Evolutionary conservation across 1,284 basidiomycete species (phyloP), one percentile per base, ranked within the genome.

Genomic region (Cutaneotrichosporon mucoides): DNA sequence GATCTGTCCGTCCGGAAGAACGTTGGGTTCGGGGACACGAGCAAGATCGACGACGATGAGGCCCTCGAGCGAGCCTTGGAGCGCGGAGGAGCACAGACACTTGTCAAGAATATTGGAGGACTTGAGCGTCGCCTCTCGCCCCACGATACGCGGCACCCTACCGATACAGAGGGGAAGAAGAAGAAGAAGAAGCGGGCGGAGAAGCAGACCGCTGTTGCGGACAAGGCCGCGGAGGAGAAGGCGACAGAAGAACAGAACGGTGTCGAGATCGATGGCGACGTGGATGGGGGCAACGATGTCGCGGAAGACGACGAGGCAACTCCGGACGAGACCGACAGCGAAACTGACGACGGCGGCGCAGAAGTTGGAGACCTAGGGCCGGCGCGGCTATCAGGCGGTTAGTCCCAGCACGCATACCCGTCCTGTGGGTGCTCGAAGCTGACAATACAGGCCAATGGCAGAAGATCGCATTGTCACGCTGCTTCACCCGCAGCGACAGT

Each of bases 381-480:
- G 6, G 24, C 11, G 12, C 33, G 45, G 45, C 24, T 24, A 34
- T 36, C 33, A 0, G 34, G 1, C 34, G 34, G 1, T 13, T 1
- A 5, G 12, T 4, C 1, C 44, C 4, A 45, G 16, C 12, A 5
- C 44, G 5, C 7, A 6, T 16, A 16, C 8, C 16, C 2, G 24
- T 24, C 2, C 24, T 3, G 24, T 24, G 24, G 24, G 3, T 24
- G 24, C 24, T 24, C 44, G 1, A 45, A 10, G 16, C 44, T 45
- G 24, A 24, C 24, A 45, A 24, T 24, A 60, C 67, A 47, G 69
- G 67, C 37, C 76, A 92, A 87, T 92, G 89, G 89, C 89, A 92
- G 79, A 82, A 88, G 67, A 82, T 92, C 62, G 89, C 89, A 10
- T 82, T 92, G 48, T 86, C 89, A 51, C 83, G 89, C 54, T 87